Conservation (phyloP, 164 flowering plant species). For the Echeveria elegans region DNA sequence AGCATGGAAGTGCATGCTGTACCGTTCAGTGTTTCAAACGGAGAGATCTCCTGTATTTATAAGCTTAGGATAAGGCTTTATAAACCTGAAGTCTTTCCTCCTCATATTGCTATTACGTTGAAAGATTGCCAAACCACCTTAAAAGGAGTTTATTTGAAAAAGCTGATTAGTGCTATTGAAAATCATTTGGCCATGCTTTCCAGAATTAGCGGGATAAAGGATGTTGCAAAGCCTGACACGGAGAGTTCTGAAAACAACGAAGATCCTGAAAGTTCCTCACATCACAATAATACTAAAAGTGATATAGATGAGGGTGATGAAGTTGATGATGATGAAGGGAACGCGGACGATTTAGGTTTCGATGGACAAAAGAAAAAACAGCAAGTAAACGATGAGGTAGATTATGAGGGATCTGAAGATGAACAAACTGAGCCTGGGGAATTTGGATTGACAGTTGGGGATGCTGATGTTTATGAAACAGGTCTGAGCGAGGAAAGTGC, state of each 20-base stretch:
- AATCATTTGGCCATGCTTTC: constrained; percentile 40
- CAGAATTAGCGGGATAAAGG: constrained; percentile 57
- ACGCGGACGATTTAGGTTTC: constrained; percentile 48
- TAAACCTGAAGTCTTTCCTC: constrained; percentile 36
- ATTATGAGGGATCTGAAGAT: constrained; percentile 57
- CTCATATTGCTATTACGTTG: constrained; percentile 28
- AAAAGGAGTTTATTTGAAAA: constrained; percentile 28
- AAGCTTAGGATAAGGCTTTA: constrained; percentile 58
- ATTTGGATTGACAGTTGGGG: constrained; percentile 26
- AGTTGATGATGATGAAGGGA: constrained; percentile 30
- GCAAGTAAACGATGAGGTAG: constrained; percentile 66
- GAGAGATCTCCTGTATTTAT: constrained; percentile 36
- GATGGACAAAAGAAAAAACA: constrained; percentile 51
- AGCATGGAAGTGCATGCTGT: constrained; percentile 53
- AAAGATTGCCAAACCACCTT: constrained; percentile 45
- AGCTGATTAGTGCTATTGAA: constrained; percentile 58
- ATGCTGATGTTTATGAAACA: constrained; percentile 20
- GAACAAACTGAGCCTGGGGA: constrained; percentile 26
- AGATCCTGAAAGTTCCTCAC: constrained; percentile 17
- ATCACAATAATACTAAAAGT: constrained; percentile 19
- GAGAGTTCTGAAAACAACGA: constrained; percentile 27
- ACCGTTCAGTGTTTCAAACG: constrained; percentile 29
- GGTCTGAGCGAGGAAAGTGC: constrained; percentile 19
- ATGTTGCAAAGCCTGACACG: constrained; percentile 20
- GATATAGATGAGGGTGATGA: constrained; percentile 22